Percentiles rank a stretch among this genome's conserved stretches.
phyloP scores from a whole-genome alignment of 192 early-diverging fungal species.

The Rhizophagus sp. region DNA sequence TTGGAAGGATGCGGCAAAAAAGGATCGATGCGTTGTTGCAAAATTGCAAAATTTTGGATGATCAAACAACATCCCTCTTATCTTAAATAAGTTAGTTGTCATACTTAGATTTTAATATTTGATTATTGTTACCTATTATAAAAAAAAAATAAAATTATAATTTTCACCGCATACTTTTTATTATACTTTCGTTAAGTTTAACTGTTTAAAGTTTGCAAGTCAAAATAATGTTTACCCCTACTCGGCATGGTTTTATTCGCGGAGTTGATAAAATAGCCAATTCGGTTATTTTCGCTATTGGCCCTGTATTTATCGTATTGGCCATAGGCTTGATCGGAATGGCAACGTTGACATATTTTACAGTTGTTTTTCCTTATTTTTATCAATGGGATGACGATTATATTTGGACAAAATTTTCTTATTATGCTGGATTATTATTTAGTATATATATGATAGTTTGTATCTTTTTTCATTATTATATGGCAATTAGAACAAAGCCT shows the following conservation, averaged over 20 bases:
- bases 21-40: slow-evolving; percentile 65
- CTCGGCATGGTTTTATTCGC: background rate
- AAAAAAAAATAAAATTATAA: too few species aligned
- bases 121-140: too few species aligned
- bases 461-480: slow-evolving; percentile 58
- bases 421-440: slow-evolving; percentile 36
- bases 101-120: too few species aligned
- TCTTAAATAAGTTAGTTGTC: too few species aligned
- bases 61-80: too few species aligned
- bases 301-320: slow-evolving; percentile 51
- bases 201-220: background rate
- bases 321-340: slow-evolving; percentile 49
- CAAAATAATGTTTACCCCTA: slow-evolving; percentile 3
- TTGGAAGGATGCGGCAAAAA: slow-evolving; percentile 80
- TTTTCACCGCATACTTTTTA: too few species aligned
- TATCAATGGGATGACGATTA: slow-evolving; percentile 47
- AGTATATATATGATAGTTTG: slow-evolving; percentile 54
- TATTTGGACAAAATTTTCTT: slow-evolving; percentile 38
- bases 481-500: slow-evolving; percentile 54
- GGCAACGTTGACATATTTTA: slow-evolving; percentile 45
- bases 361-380: slow-evolving; percentile 50
- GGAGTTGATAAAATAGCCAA: slow-evolving; percentile 22
- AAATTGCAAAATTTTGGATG: background rate
- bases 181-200: background rate
- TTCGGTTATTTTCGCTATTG: slow-evolving; percentile 46